These are phyloP conservation scores for Ilex aquifolium DNA, from an alignment of 257 asterid species.

Conservation along the genomic window DNA sequence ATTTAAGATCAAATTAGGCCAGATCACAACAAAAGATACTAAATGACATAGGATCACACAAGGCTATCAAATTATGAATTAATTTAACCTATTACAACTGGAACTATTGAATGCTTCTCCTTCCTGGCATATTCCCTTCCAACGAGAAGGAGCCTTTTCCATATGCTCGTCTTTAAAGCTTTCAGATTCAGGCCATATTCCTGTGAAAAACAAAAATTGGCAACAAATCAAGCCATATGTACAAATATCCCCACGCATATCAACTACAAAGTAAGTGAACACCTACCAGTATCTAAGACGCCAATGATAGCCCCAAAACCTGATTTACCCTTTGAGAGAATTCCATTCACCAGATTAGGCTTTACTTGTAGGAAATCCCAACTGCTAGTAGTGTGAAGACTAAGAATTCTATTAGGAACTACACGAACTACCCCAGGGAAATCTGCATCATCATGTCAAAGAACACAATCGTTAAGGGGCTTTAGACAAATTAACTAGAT, in stretches of 20 bases:
- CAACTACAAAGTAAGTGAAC: not conserved
- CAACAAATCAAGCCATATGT: not conserved
- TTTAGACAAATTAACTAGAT: not conserved
- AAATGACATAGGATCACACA: too few relatives aligned
- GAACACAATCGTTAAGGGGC: not conserved
- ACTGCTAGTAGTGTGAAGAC: constrained; percentile 35
- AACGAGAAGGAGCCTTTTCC: constrained; percentile 21
- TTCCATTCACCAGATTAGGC: constrained; percentile 15
- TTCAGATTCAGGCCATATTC: constrained; percentile 42
- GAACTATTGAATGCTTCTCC: constrained; percentile 26
- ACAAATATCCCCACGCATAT: not conserved
- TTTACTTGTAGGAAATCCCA: constrained; percentile 31
- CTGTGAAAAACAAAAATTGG: constrained; percentile 14
- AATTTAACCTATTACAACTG: too few relatives aligned
- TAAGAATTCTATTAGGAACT: constrained; percentile 21
- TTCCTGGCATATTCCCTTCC: constrained; percentile 34
- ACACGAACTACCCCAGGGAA: constrained; percentile 29
- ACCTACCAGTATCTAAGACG: constrained; percentile 28
- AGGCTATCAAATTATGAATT: too few relatives aligned
- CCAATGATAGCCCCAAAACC: constrained; percentile 28
- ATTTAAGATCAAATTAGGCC: too few relatives aligned
- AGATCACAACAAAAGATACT: too few relatives aligned
- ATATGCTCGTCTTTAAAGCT: constrained; percentile 28
- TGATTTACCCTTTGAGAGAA: constrained; percentile 16
- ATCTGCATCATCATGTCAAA: constrained; percentile 11